phyloP scores from a whole-genome alignment of 805 yeast genomes.

The Candida gorgasii region DNA sequence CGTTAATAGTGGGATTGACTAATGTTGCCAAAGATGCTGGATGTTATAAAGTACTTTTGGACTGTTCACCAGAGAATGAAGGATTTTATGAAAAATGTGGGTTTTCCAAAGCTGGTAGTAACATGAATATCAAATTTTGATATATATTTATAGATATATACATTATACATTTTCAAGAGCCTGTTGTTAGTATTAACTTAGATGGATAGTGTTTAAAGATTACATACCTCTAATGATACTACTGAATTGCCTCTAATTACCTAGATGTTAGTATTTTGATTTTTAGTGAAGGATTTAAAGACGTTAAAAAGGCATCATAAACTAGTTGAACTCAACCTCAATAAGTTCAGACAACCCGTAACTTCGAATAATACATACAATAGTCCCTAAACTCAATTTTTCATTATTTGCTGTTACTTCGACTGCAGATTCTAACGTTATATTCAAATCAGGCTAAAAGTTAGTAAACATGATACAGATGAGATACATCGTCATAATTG shows the following conservation, averaged over 20 bases:
- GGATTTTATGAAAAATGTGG: constrained; percentile 91
- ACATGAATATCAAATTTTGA: constrained; percentile 45
- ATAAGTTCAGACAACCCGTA: no score
- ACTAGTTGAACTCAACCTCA: background rate
- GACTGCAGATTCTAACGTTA: constrained; percentile 69
- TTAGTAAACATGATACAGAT: constrained; percentile 14
- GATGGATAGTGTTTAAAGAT: no score
- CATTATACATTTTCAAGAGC: constrained; percentile 32
- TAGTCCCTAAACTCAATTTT: constrained; percentile 60
- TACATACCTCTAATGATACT: constrained; percentile 64
- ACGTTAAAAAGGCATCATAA: no score
- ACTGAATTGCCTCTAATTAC: constrained; percentile 79
- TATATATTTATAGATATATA: constrained; percentile 2
- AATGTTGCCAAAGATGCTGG: constrained; percentile 59
- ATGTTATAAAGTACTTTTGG: constrained; percentile 87
- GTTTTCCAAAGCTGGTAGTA: constrained; percentile 61
- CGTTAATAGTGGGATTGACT: constrained; percentile 62
- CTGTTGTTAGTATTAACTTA: constrained; percentile 35
- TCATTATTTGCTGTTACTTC: constrained; percentile 57
- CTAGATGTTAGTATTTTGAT: constrained; percentile 25
- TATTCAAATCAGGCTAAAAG: constrained; percentile 60
- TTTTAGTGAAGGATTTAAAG: no score
- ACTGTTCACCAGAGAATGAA: constrained; percentile 81
- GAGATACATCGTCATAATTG: background rate
- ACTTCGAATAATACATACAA: constrained; percentile 38